A percentile compares a stretch with the other conserved stretches of the same genome.
Evolutionary conservation across 306 rosid genomes (phyloP).

Genomic region (Pachyrhizus erosus): DNA sequence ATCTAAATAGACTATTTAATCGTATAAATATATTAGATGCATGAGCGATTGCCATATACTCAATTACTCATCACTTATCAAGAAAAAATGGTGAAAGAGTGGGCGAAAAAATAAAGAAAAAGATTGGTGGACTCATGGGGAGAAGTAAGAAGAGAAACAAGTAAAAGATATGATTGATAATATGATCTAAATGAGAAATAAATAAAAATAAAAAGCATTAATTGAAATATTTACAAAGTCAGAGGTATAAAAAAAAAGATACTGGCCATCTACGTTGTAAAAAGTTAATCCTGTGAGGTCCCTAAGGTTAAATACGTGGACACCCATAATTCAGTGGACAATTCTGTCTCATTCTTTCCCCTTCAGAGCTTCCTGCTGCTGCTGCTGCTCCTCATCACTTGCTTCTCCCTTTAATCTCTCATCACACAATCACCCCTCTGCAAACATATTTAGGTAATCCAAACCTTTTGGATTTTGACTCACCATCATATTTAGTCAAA

Average conservation of each 20-base stretch:
- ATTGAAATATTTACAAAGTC: too few relatives aligned
- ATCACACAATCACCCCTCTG: neutral
- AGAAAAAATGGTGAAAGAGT: neutral
- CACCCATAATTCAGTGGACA: slow-evolving; percentile 32
- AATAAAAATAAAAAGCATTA: neutral
- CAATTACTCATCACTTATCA: neutral
- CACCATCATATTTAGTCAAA: neutral
- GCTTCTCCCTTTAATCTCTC: slow-evolving; percentile 37
- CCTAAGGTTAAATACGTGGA: slow-evolving; percentile 37
- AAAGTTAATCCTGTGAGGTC: slow-evolving; percentile 34
- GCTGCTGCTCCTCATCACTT: slow-evolving; percentile 9
- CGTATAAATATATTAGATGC: too few relatives aligned
- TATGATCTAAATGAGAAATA: neutral
- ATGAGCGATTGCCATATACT: neutral
- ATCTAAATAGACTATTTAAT: too few relatives aligned
- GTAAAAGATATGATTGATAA: too few relatives aligned
- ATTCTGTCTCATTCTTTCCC: slow-evolving; percentile 1
- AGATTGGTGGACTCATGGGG: neutral
- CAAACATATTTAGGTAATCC: slow-evolving; percentile 28
- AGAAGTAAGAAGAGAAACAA: too few relatives aligned
- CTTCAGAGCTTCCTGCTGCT: neutral
- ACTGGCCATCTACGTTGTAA: slow-evolving; percentile 20
- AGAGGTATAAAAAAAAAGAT: too few relatives aligned
- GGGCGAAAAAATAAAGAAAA: neutral
- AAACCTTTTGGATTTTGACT: neutral